These are phyloP conservation scores for Yarrowia sp. DNA, from an alignment of 805 yeast genomes.

Conservation along the genomic window DNA sequence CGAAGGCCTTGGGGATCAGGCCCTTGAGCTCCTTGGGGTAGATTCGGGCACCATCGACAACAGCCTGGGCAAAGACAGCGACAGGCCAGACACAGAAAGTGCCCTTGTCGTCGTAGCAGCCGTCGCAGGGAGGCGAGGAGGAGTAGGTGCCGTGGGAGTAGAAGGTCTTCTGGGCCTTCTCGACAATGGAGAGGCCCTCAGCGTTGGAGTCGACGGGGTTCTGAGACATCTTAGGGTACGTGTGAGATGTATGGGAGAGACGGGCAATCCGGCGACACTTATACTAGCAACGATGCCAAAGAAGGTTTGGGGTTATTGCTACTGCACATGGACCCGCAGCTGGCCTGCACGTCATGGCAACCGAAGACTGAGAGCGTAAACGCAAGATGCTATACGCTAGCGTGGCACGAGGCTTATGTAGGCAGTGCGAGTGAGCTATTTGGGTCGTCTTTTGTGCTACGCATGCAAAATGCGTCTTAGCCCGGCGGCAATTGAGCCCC, in stretches of 20 bases:
- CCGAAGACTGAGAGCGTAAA: not conserved
- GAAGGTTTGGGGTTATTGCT: not conserved
- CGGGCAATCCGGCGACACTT: not conserved
- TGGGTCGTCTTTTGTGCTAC: no score
- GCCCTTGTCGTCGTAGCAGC: constrained; percentile 51
- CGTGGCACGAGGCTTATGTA: no score
- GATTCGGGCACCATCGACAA: constrained; percentile 59
- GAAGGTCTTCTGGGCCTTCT: constrained; percentile 32
- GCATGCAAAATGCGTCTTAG: no score
- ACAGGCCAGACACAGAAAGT: constrained; percentile 67
- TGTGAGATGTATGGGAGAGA: not conserved
- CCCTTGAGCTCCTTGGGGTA: constrained; percentile 54
- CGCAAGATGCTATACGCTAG: not conserved
- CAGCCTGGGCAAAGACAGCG: constrained; percentile 62
- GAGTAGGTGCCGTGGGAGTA: constrained; percentile 32
- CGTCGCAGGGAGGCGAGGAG: constrained; percentile 40
- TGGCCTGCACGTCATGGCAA: not conserved
- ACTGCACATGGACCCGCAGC: not conserved
- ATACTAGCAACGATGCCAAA: constrained; percentile 1
- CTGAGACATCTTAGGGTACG: not conserved
- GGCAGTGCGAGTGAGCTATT: no score
- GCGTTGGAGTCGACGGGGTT: not conserved
- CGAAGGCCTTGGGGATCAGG: constrained; percentile 52
- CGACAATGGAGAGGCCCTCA: constrained; percentile 18
- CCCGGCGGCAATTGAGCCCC: not conserved